Evolutionary conservation across 2,329 filamentous ascomycete genomes (phyloP).

Genomic region (Penicillium frequentans): DNA sequence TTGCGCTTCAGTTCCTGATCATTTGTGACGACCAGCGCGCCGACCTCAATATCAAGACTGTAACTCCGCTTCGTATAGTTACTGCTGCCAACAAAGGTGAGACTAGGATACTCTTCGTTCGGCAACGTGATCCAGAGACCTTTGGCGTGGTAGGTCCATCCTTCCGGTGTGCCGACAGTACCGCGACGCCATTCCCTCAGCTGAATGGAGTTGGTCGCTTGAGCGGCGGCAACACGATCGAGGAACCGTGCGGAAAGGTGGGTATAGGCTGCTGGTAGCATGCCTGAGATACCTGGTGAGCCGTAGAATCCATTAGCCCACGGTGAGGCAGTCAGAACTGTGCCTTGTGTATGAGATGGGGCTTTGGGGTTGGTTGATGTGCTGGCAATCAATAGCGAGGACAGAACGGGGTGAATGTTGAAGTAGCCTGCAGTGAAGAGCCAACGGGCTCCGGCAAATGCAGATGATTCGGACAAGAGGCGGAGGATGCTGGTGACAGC

Average conservation of each 20-base stretch:
- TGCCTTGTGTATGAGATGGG: constrained; percentile 57
- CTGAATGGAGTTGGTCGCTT: constrained; percentile 60
- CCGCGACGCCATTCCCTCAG: constrained; percentile 88
- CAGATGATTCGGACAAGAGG: constrained; percentile 59
- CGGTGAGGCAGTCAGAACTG: constrained; percentile 87
- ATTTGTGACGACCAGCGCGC: constrained; percentile 79
- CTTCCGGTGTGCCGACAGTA: constrained; percentile 73
- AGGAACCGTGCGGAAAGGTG: constrained; percentile 82
- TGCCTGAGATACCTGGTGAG: constrained; percentile 81
- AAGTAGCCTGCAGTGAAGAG: constrained; percentile 98
- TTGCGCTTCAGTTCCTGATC: constrained; percentile 70
- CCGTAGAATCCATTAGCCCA: constrained; percentile 95
- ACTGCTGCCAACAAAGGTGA: constrained; percentile 84
- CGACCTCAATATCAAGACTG: constrained; percentile 85
- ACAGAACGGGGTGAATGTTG: constrained; percentile 86
- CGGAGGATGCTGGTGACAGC: constrained; percentile 73
- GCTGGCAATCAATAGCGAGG: constrained; percentile 73
- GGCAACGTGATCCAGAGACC: constrained; percentile 79
- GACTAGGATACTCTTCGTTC: constrained; percentile 63
- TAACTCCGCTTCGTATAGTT: constrained; percentile 97
- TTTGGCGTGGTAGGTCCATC: constrained; percentile 98
- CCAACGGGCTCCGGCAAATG: constrained; percentile 74
- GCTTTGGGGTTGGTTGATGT: constrained; percentile 42
- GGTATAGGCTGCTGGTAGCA: constrained; percentile 90
- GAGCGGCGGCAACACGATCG: constrained; percentile 56